These are phyloP conservation scores for Phaeomoniella chlamydospora DNA, from an alignment of 2,329 filamentous ascomycete species.

Conservation along the genomic window DNA sequence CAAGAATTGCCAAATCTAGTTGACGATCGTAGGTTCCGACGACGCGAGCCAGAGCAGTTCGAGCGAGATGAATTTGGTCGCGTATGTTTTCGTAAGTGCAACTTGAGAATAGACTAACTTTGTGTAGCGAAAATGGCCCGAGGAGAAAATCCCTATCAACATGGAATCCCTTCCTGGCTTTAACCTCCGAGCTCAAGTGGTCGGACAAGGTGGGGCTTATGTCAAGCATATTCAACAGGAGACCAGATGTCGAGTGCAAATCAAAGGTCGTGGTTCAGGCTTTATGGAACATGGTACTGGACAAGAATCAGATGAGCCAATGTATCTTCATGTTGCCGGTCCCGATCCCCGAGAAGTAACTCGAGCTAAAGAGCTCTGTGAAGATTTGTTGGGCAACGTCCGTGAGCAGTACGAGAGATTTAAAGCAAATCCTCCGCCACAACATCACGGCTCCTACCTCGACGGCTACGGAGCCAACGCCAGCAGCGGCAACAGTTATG, in stretches of 20 bases:
- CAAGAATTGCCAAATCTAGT: slow-evolving; percentile 91
- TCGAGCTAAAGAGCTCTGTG: slow-evolving; percentile 74
- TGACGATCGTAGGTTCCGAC: slow-evolving; percentile 82
- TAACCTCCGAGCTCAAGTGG: slow-evolving; percentile 89
- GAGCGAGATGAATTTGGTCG: slow-evolving; percentile 86
- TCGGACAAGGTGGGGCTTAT: slow-evolving; percentile 84
- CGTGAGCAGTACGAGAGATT: slow-evolving; percentile 81
- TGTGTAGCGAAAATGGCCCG: slow-evolving; percentile 87
- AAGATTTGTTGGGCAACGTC: slow-evolving; percentile 76
- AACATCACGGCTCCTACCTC: slow-evolving; percentile 27
- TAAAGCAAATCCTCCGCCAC: slow-evolving; percentile 61
- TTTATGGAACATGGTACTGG: slow-evolving; percentile 85
- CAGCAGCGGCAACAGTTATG: slow-evolving; percentile 26
- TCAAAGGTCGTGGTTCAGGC: slow-evolving; percentile 90
- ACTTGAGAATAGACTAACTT: slow-evolving; percentile 11
- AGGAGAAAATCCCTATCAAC: slow-evolving; percentile 82
- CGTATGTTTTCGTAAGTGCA: slow-evolving; percentile 34
- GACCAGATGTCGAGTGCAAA: slow-evolving; percentile 90
- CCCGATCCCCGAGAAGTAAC: slow-evolving; percentile 78
- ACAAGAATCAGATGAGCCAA: slow-evolving; percentile 81
- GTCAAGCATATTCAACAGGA: slow-evolving; percentile 97
- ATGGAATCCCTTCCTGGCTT: slow-evolving; percentile 88
- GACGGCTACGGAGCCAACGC: slow-evolving; percentile 36
- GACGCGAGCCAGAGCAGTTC: slow-evolving; percentile 63
- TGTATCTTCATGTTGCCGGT: slow-evolving; percentile 94